Conservation (phyloP, 768 basidiomycete genomes). For the Termitomyces sp. region DNA sequence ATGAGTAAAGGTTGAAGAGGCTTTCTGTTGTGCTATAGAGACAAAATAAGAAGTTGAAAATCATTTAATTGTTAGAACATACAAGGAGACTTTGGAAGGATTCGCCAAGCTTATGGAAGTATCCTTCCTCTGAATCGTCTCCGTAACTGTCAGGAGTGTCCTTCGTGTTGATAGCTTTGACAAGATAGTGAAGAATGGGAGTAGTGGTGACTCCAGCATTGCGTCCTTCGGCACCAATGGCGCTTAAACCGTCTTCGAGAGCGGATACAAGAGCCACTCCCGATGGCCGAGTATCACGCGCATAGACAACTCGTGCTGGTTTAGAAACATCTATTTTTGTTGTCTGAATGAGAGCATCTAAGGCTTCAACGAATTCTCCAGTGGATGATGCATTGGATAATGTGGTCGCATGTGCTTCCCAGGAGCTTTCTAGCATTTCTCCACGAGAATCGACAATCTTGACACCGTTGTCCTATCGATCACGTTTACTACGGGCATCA, state of each 20-base stretch:
- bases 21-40: conserved; percentile 50
- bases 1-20: conserved; percentile 61
- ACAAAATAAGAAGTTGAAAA: conserved; percentile 6
- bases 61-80: conserved; percentile 24
- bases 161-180: conserved; percentile 83
- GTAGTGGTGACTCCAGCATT: conserved; percentile 88
- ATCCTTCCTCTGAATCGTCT: conserved; percentile 75
- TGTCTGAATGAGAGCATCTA: conserved; percentile 56
- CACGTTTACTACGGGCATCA: background rate
- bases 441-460: conserved; percentile 97
- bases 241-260: conserved; percentile 77
- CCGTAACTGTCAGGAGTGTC: conserved; percentile 77
- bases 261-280: conserved; percentile 71
- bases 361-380: conserved; percentile 61
- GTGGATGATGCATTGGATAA: conserved; percentile 81
- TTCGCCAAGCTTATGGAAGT: conserved; percentile 71
- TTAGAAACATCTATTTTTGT: conserved; percentile 74
- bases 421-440: conserved; percentile 93
- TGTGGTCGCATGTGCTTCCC: conserved; percentile 85
- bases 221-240: conserved; percentile 60
- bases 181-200: conserved; percentile 93
- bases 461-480: conserved; percentile 88
- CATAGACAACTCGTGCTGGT: conserved; percentile 84
- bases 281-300: conserved; percentile 89
- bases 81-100: conserved; percentile 90